phyloP scores from a whole-genome alignment of 2,329 filamentous ascomycete genomes.

The Arthroderma sp. region DNA sequence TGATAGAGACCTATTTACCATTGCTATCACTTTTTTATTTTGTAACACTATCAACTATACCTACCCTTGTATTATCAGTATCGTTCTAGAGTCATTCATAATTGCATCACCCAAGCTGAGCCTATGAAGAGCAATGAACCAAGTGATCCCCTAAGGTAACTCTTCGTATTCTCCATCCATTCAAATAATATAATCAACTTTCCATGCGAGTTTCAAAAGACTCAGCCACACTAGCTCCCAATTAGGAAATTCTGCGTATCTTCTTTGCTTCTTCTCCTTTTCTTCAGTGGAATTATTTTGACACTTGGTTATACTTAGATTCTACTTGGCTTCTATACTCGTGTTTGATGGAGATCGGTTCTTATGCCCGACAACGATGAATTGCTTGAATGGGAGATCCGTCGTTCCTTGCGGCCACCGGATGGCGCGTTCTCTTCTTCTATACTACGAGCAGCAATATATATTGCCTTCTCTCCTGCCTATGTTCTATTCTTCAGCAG shows the following conservation, averaged over 20 bases:
- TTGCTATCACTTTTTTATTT: neutral
- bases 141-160: too few species aligned
- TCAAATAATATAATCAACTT: too few species aligned
- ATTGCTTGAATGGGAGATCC: neutral
- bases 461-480: neutral
- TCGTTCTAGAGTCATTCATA: neutral
- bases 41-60: neutral
- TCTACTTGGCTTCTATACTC: neutral
- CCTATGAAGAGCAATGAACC: too few species aligned
- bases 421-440: neutral
- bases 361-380: neutral
- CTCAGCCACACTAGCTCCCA: neutral
- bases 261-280: neutral
- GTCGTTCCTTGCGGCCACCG: neutral
- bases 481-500: neutral
- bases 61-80: neutral
- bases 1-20: neutral
- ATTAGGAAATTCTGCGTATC: constrained; percentile 1
- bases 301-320: too few species aligned
- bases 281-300: too few species aligned
- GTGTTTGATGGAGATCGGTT: neutral
- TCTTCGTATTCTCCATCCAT: constrained; percentile 3
- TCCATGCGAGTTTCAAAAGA: neutral
- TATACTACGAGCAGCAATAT: neutral
- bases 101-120: neutral